phyloP scores from a whole-genome alignment of 805 yeast genomes.

The Kregervanrija delftensis region DNA sequence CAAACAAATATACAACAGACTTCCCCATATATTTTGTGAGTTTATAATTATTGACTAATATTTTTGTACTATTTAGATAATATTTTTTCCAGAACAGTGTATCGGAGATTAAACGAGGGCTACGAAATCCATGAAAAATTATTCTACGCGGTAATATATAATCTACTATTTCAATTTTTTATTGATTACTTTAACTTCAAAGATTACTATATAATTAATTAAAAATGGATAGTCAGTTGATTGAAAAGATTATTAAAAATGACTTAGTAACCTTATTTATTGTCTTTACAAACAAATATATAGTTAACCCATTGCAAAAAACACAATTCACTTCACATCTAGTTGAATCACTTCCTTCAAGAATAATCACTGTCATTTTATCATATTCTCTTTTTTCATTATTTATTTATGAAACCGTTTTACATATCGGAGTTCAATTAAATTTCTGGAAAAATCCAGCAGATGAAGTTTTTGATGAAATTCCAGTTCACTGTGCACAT shows the following conservation, averaged over 20 bases:
- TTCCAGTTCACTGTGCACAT: slow-evolving; percentile 77
- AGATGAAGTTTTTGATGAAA: slow-evolving; percentile 57
- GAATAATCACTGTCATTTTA: slow-evolving; percentile 20
- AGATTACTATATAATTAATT: too few relatives aligned
- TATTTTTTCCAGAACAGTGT: too few relatives aligned
- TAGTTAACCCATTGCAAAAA: slow-evolving; percentile 10
- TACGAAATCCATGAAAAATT: too few relatives aligned
- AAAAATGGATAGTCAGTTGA: too few relatives aligned
- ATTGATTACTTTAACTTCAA: too few relatives aligned
- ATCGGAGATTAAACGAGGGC: too few relatives aligned
- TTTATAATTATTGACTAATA: too few relatives aligned
- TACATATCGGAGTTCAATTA: slow-evolving; percentile 18
- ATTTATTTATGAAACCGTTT: slow-evolving; percentile 18
- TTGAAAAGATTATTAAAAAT: background rate
- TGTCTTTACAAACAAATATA: slow-evolving; percentile 8
- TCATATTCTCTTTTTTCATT: slow-evolving; percentile 17
- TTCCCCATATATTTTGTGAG: slow-evolving; percentile 2
- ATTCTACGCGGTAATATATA: too few relatives aligned
- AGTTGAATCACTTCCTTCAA: slow-evolving; percentile 16
- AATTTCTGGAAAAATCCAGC: slow-evolving; percentile 26
- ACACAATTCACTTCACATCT: slow-evolving; percentile 18
- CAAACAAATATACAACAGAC: background rate
- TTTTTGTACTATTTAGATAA: background rate
- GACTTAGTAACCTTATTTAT: slow-evolving; percentile 1
- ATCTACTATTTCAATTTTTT: too few relatives aligned